These are phyloP conservation scores for Cladophialophora immunda DNA, from an alignment of 2,329 filamentous ascomycete species.

Conservation along the genomic window DNA sequence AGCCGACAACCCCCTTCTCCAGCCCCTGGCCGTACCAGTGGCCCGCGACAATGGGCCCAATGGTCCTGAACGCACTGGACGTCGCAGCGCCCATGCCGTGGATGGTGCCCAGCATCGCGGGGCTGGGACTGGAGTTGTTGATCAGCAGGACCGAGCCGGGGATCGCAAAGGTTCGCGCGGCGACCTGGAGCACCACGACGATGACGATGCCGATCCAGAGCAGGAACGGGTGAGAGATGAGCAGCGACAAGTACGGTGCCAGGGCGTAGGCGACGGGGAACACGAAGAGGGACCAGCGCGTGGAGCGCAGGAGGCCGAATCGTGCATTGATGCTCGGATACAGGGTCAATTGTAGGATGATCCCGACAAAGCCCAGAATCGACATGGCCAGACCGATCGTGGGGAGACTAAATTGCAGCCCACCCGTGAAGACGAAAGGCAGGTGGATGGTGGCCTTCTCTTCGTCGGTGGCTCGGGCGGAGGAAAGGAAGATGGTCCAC, in stretches of 20 bases:
- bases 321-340: constrained; percentile 74
- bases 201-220: constrained; percentile 73
- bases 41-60: constrained; percentile 65
- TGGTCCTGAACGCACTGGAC: constrained; percentile 63
- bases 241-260: constrained; percentile 74
- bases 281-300: constrained; percentile 70
- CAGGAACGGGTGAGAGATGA: constrained; percentile 63
- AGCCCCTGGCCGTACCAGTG: constrained; percentile 65
- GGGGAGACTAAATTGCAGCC: constrained; percentile 74
- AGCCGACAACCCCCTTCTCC: constrained; percentile 63
- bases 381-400: constrained; percentile 79
- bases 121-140: constrained; percentile 68
- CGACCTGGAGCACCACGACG: constrained; percentile 74
- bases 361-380: constrained; percentile 76
- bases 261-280: constrained; percentile 78
- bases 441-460: constrained; percentile 54
- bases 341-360: constrained; percentile 73
- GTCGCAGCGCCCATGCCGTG: constrained; percentile 67
- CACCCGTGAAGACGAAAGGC: constrained; percentile 71
- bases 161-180: constrained; percentile 74
- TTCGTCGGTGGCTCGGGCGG: constrained; percentile 65
- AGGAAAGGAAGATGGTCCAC: constrained; percentile 80
- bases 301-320: constrained; percentile 74
- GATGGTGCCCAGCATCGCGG: constrained; percentile 66
- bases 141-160: constrained; percentile 67